Evolutionary conservation across 306 rosid species (phyloP), one percentile per base, ranked within the genome.

Genomic region (Oxytropis ochrocephala): DNA sequence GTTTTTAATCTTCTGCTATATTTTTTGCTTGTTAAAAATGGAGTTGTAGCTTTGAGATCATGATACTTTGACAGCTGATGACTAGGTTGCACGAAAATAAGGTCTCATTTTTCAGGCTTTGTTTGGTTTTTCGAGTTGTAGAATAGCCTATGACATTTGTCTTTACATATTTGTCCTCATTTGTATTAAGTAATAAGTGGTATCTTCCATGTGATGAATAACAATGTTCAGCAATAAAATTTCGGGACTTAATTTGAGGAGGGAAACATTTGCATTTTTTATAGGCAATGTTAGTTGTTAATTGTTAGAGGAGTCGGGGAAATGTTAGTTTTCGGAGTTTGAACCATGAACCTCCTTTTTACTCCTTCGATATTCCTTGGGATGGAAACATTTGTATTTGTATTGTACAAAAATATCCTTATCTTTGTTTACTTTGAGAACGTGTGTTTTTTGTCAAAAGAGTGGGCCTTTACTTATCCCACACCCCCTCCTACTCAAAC

Each of bases 31-130:
- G 77, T 65, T 49, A 53, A 35, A 38, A 67, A 39, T 35, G 51
- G 53, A 73, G 48, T 70, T 56, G 44, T 80, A 46, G 62, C 61
- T 80, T 75, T 30, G 24, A 59, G 80, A 67, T 57, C 59, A 36
- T 46, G 46, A 63, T 64, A 69, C 80, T 51, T 44, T 29, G 48
- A 30, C 66, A 51, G 59, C 69, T 82, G 81, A 72, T 68, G 57
- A 69, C 61, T 59, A 74, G 51, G 63, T 58, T 78, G 48, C 67
- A 57, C 8, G 55, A 46, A 72, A 69, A 76, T 79, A 64, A 79
- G 83, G 78, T 73, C 48, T 56, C 78, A 60, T 50, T 49, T 77
- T 73, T 69, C 58, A 47, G 79, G 74, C 66, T 73, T 65, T 78
- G 53, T 63, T 69, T 74, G 44, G 42, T 69, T 69, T 62, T 63